Conservation (phyloP, 805 yeast species). For the Starmerella davenportii region DNA sequence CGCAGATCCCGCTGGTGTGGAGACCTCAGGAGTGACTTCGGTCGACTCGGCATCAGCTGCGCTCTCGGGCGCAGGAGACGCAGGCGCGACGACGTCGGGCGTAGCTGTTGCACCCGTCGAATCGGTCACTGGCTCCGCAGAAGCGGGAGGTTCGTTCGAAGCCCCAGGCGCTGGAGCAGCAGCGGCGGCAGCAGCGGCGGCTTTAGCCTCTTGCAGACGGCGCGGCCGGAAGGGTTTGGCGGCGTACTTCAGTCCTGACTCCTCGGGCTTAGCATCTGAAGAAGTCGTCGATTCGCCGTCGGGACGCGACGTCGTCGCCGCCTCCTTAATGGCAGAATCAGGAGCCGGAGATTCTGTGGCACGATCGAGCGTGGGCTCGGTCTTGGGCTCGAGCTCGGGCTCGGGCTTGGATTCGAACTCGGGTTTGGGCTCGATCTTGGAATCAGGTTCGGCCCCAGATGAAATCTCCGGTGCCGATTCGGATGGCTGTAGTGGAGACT, state of each 20-base stretch:
- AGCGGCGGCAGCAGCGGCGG: slow-evolving; percentile 11
- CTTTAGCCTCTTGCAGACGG: slow-evolving; percentile 8
- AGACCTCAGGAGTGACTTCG: background rate
- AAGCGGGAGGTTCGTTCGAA: background rate
- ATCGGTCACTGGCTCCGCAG: background rate
- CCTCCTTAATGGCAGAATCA: too few species aligned
- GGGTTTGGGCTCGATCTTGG: slow-evolving; percentile 5
- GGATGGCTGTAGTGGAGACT: too few species aligned
- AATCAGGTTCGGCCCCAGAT: slow-evolving; percentile 3
- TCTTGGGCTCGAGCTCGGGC: too few species aligned
- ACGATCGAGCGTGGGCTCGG: too few species aligned
- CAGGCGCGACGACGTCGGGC: background rate
- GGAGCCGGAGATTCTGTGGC: too few species aligned
- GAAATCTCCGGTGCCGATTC: background rate
- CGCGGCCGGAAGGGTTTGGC: slow-evolving; percentile 1
- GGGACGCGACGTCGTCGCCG: too few species aligned
- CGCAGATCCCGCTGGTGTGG: background rate
- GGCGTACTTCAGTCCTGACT: slow-evolving; percentile 9
- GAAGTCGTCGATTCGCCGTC: too few species aligned
- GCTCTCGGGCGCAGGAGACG: background rate
- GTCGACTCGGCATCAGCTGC: background rate
- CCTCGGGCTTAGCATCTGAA: slow-evolving; percentile 1
- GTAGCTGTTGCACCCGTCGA: background rate
- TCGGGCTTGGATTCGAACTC: too few species aligned
- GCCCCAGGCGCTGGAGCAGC: slow-evolving; percentile 3